These are phyloP conservation scores for Beauveria sp. DNA, from an alignment of 2,329 filamentous ascomycete species.

Conservation along the genomic window DNA sequence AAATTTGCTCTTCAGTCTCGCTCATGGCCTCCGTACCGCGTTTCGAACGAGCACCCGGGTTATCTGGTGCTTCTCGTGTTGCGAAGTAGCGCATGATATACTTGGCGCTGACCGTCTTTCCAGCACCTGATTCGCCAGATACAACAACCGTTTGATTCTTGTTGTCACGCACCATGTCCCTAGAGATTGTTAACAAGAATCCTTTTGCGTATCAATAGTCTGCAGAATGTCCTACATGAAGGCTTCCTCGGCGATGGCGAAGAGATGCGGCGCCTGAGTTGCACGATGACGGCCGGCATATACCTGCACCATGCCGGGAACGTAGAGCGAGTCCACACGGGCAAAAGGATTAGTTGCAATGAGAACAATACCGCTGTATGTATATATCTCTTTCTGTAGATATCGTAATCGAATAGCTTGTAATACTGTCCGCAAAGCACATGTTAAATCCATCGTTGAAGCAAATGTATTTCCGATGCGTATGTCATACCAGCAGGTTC, in stretches of 20 bases:
- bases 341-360: constrained; percentile 99
- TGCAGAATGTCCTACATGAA: constrained; percentile 64
- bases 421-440: constrained; percentile 53
- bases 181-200: constrained; percentile 36
- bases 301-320: constrained; percentile 98
- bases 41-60: constrained; percentile 69
- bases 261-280: constrained; percentile 94
- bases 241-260: constrained; percentile 97
- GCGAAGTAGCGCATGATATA: constrained; percentile 99
- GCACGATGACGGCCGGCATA: constrained; percentile 96
- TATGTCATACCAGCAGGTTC: constrained; percentile 76
- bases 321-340: constrained; percentile 93
- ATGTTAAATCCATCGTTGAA: constrained; percentile 17
- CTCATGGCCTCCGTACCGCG: constrained; percentile 77
- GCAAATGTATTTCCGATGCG: not conserved
- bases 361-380: constrained; percentile 96
- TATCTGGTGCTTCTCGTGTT: constrained; percentile 88
- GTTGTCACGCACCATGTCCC: constrained; percentile 91
- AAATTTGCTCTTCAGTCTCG: constrained; percentile 95
- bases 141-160: constrained; percentile 98
- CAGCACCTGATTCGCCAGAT: constrained; percentile 97
- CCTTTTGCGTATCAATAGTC: not conserved
- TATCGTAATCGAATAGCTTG: constrained; percentile 97
- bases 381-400: constrained; percentile 98
- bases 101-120: constrained; percentile 98